Evolutionary conservation across 2,329 filamentous ascomycete genomes (phyloP), one percentile per base, ranked within the genome.

Genomic region (Plectosphaerella plurivora): DNA sequence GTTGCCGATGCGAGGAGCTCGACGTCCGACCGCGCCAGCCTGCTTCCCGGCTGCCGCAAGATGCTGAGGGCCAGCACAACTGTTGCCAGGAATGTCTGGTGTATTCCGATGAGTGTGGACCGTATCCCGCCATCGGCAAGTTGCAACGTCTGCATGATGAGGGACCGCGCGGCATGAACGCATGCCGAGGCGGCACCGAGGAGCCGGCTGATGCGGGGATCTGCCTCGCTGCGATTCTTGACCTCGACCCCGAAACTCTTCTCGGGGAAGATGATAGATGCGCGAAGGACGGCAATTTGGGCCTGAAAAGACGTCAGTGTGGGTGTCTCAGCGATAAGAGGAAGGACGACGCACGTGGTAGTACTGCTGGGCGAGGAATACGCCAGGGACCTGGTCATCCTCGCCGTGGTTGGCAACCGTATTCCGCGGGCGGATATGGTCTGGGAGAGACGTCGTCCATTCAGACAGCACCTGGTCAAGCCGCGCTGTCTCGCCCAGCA

Each of bases 1-100:
- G 59, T 55, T 12, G 57, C 59, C 9, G 53, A 51, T 12, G 49
- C 49, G 15, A 61, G 25, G 0, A 61, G 54, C 54, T 59, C 56
- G 7, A 61, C 44, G 22, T 61, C 60, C 18, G 60, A 52, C 22
- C 60, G 51, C 10, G 57, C 60, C 33, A 61, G 53, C 14, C 57
- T 50, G 4, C 50, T 52, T 12, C 51, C 35, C 1, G 59, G 60
- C 18, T 56, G 49, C 9, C 54, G 55, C 5, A 61, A 45, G 20
- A 61, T 57, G 24, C 52, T 45, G 11, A 61, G 52, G 0, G 59
- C 59, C 11, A 61, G 52, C 2, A 59, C 59, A 8, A 57, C 51
- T 8, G 55, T 56, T 3, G 56, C 53, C 2, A 61, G 51, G 42
- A 59, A 59, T 1, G 57, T 51, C 15, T 53, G 60, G 14, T 56